phyloP scores from a whole-genome alignment of 176 grass and related monocot genomes.

The Raddia distichophylla region DNA sequence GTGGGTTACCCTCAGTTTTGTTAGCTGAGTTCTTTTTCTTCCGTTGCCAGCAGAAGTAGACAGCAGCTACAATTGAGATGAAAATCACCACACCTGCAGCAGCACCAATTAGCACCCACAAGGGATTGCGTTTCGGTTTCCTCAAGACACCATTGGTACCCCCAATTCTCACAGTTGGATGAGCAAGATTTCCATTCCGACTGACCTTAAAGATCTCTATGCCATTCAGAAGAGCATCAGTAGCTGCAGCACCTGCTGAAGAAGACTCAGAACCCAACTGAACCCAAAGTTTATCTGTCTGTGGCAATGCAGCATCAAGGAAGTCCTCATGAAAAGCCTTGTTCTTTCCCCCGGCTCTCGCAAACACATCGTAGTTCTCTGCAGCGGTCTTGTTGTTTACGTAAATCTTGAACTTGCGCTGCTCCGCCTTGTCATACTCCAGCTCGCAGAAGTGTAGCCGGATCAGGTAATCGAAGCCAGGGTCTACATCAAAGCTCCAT shows the following conservation, averaged over 20 bases:
- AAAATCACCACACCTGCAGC: conserved; percentile 56
- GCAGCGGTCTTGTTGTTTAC: conserved; percentile 91
- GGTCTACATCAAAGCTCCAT: conserved; percentile 77
- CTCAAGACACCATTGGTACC: conserved; percentile 28
- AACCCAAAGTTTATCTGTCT: conserved; percentile 88
- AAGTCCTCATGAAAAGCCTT: conserved; percentile 95
- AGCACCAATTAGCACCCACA: conserved; percentile 58
- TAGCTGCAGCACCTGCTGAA: conserved; percentile 50
- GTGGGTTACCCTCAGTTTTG: conserved; percentile 41
- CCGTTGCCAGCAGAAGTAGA: conserved; percentile 39
- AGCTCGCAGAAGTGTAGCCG: conserved; percentile 94
- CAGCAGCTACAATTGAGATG: conserved; percentile 38
- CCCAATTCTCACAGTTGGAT: conserved; percentile 58
- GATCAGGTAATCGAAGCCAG: conserved; percentile 89
- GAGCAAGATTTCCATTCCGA: conserved; percentile 69
- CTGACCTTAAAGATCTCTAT: conserved; percentile 99
- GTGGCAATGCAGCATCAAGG: conserved; percentile 55
- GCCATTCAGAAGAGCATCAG: conserved; percentile 85
- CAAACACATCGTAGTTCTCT: conserved; percentile 83
- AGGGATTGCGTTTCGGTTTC: conserved; percentile 51
- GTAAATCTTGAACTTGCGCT: conserved; percentile 90
- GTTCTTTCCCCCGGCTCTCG: conserved; percentile 72
- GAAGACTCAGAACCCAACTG: conserved; percentile 80
- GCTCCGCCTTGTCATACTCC: conserved; percentile 60
- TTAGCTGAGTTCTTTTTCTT: conserved; percentile 44